These are phyloP conservation scores for Penicillium sclerotigenum DNA, from an alignment of 2,329 filamentous ascomycete species.

Conservation along the genomic window DNA sequence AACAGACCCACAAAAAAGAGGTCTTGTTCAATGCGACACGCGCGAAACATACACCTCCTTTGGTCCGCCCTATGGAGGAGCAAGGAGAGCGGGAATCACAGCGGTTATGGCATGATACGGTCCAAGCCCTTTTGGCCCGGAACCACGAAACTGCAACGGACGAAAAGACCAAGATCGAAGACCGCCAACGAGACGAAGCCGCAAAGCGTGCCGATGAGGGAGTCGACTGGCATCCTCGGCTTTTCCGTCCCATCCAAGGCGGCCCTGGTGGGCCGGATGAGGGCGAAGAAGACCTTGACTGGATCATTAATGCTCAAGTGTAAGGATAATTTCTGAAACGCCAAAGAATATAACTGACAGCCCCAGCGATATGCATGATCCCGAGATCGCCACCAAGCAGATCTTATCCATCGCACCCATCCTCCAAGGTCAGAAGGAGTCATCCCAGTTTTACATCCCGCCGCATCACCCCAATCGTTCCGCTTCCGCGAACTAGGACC, in stretches of 20 bases:
- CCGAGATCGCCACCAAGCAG: constrained; percentile 71
- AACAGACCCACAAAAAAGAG: constrained; percentile 80
- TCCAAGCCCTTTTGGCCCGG: constrained; percentile 73
- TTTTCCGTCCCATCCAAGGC: constrained; percentile 74
- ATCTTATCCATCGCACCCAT: constrained; percentile 85
- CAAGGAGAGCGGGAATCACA: constrained; percentile 90
- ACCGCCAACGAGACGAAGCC: constrained; percentile 85
- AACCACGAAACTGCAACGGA: constrained; percentile 89
- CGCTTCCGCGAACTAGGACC: constrained; percentile 2
- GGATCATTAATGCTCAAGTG: constrained; percentile 88
- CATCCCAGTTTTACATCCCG: constrained; percentile 56
- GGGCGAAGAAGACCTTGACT: constrained; percentile 86
- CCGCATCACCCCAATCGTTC: constrained; percentile 33
- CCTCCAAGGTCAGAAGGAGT: constrained; percentile 67
- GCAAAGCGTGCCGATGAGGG: constrained; percentile 73
- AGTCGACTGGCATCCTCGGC: constrained; percentile 79
- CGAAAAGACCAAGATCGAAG: constrained; percentile 95
- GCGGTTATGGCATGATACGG: constrained; percentile 77
- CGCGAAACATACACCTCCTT: constrained; percentile 71
- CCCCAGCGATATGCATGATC: constrained; percentile 59
- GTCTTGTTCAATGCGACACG: constrained; percentile 82
- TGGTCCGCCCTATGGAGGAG: constrained; percentile 73
- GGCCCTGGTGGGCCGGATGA: constrained; percentile 70
- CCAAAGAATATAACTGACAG: not conserved
- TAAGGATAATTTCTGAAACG: constrained; percentile 44